A percentile compares a stretch with the other conserved stretches of the same genome.
phyloP scores from a whole-genome alignment of 2,329 filamentous ascomycete species.

The Pezicula carpinea region DNA sequence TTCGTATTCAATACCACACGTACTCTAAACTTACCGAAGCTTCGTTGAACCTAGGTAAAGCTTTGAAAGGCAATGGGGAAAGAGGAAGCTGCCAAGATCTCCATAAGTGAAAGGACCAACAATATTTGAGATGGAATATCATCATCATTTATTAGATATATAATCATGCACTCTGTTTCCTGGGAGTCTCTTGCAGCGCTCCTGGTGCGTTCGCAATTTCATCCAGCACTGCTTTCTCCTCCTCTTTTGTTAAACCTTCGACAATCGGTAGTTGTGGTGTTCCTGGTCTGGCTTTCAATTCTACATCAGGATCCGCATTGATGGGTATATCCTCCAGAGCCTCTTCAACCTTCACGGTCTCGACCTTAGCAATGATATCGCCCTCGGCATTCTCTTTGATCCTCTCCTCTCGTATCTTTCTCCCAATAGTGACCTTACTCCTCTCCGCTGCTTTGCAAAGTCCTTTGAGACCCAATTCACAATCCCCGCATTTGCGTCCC shows the following conservation, averaged over 20 bases:
- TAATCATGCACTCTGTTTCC: conserved; percentile 1
- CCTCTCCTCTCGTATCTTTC: conserved; percentile 42
- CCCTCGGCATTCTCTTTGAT: conserved; percentile 30
- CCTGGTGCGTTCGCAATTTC: conserved; percentile 14
- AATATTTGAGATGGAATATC: too few species aligned
- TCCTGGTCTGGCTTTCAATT: conserved; percentile 5
- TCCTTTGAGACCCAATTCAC: conserved; percentile 69
- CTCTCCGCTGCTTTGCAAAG: conserved; percentile 71
- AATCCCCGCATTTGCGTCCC: conserved; percentile 72
- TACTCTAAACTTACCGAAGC: too few species aligned
- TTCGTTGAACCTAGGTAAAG: too few species aligned
- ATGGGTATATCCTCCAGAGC: conserved; percentile 27
- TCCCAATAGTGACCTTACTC: conserved; percentile 55
- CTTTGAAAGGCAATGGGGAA: too few species aligned
- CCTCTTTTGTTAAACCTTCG: conserved; percentile 10
- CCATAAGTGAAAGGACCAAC: too few species aligned
- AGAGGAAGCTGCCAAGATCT: too few species aligned
- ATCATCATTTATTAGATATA: background rate
- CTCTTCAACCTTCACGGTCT: conserved; percentile 31
- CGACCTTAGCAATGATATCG: conserved; percentile 24
- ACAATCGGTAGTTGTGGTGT: background rate
- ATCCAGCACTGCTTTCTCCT: conserved; percentile 6
- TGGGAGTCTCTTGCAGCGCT: conserved; percentile 7
- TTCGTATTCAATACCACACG: too few species aligned
- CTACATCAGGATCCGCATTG: conserved; percentile 10